These are phyloP conservation scores for Ustulina deusta DNA, from an alignment of 2,329 filamentous ascomycete genomes.

Conservation along the genomic window DNA sequence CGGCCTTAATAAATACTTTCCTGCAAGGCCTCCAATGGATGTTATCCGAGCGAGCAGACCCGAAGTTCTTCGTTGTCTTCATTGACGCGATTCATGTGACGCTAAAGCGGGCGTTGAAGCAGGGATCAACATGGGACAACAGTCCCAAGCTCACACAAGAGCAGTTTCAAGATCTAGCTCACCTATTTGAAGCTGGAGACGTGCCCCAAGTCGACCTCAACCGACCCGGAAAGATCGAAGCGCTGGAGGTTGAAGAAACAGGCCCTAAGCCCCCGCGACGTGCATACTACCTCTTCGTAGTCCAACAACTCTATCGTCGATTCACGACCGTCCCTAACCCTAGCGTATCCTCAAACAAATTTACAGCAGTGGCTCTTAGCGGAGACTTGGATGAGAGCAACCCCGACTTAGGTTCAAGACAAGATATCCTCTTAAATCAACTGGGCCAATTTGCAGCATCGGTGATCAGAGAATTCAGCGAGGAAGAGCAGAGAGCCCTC, in stretches of 20 bases:
- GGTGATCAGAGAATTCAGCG: conserved; percentile 44
- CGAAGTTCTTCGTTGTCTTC: conserved; percentile 45
- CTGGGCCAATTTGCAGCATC: conserved; percentile 47
- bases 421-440: conserved; percentile 48
- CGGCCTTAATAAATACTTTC: conserved; percentile 55
- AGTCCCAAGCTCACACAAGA: conserved; percentile 40
- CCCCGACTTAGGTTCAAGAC: conserved; percentile 28
- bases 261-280: conserved; percentile 37
- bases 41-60: conserved; percentile 40
- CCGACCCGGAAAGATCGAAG: conserved; percentile 36
- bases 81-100: conserved; percentile 49
- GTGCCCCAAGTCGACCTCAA: conserved; percentile 37
- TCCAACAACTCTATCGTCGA: conserved; percentile 49
- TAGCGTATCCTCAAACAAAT: not conserved
- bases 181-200: conserved; percentile 32
- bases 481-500: conserved; percentile 46
- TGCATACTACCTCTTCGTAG: conserved; percentile 47
- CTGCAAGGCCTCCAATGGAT: conserved; percentile 44
- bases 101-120: conserved; percentile 37
- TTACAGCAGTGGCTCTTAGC: conserved; percentile 33
- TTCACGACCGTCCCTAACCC: conserved; percentile 41
- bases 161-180: conserved; percentile 36
- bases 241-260: conserved; percentile 20
- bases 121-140: conserved; percentile 26
- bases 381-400: conserved; percentile 30